A percentile compares a stretch with the other conserved stretches of the same genome.
These are phyloP conservation scores for Anisogramma anomala DNA, from an alignment of 2,329 filamentous ascomycete genomes.

Conservation along the genomic window DNA sequence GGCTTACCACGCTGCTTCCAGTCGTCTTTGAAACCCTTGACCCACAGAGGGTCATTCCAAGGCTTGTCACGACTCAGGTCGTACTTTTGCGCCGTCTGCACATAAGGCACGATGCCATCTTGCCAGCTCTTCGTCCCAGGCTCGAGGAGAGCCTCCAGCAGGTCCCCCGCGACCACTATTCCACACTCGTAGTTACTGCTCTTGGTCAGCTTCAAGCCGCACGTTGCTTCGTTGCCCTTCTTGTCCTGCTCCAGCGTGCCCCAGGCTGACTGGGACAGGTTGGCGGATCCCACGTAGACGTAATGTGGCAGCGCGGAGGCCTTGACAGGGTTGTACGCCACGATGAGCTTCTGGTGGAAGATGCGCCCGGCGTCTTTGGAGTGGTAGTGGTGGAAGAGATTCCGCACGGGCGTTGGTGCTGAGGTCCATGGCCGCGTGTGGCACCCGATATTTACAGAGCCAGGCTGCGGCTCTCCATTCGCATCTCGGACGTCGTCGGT, in stretches of 20 bases:
- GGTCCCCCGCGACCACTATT: conserved; percentile 17
- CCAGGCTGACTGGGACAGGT: conserved; percentile 18
- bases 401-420: conserved; percentile 15
- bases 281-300: conserved; percentile 20
- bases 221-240: conserved; percentile 16
- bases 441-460: conserved; percentile 18
- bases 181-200: conserved; percentile 19
- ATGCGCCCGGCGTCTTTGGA: conserved; percentile 19
- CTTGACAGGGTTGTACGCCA: conserved; percentile 15
- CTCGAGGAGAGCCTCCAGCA: conserved; percentile 16
- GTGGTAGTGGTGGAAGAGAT: conserved; percentile 18
- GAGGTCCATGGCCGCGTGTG: conserved; percentile 17
- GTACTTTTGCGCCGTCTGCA: conserved; percentile 14
- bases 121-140: conserved; percentile 16
- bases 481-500: conserved; percentile 15
- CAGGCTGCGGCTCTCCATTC: conserved; percentile 12
- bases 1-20: background rate
- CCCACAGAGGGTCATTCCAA: conserved; percentile 18
- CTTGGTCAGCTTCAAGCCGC: conserved; percentile 17
- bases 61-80: conserved; percentile 14
- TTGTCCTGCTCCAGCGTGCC: conserved; percentile 17
- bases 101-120: conserved; percentile 17
- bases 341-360: conserved; percentile 19
- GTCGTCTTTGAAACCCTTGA: conserved; percentile 7
- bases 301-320: conserved; percentile 14